Percentiles rank a stretch among this genome's conserved stretches.
phyloP scores from a whole-genome alignment of 1,139 yeast genomes.

The Taphrina flavorubra region DNA sequence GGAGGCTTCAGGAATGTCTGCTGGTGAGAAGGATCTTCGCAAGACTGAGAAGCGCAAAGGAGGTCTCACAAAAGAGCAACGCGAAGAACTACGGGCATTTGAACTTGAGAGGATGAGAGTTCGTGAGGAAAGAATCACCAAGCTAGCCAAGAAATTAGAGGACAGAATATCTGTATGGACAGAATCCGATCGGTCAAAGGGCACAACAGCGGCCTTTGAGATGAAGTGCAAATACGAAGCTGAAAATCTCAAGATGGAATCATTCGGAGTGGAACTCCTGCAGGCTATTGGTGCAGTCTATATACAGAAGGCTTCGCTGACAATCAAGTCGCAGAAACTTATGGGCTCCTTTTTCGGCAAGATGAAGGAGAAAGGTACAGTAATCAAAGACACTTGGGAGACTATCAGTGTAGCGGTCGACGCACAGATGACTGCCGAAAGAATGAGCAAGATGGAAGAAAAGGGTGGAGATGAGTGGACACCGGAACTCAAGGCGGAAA shows the following conservation, averaged over 20 bases:
- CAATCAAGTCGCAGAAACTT: constrained; percentile 71
- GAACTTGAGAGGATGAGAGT: constrained; percentile 78
- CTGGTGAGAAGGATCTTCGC: constrained; percentile 48
- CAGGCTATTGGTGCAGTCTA: constrained; percentile 86
- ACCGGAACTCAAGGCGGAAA: constrained; percentile 78
- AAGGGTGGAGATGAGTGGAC: constrained; percentile 67
- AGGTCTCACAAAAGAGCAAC: constrained; percentile 56
- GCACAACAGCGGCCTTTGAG: constrained; percentile 70
- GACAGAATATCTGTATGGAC: constrained; percentile 76
- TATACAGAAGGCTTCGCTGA: constrained; percentile 66
- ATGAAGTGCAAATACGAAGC: constrained; percentile 76
- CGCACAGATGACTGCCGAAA: constrained; percentile 85
- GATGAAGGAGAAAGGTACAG: constrained; percentile 84
- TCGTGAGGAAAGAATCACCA: constrained; percentile 73
- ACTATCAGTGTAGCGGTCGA: constrained; percentile 86
- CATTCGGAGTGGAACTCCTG: constrained; percentile 87
- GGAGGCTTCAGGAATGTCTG: constrained; percentile 41
- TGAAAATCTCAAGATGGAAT: constrained; percentile 86
- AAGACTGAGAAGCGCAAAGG: constrained; percentile 57
- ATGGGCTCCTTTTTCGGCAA: constrained; percentile 84
- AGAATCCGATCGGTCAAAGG: constrained; percentile 76
- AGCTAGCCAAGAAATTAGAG: constrained; percentile 66
- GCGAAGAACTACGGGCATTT: constrained; percentile 66
- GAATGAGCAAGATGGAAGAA: constrained; percentile 60
- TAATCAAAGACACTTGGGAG: constrained; percentile 82